A percentile compares a stretch with the other conserved stretches of the same genome.
Conservation (phyloP, 306 rosid genomes). For the Chamaecrista fasciculata region DNA sequence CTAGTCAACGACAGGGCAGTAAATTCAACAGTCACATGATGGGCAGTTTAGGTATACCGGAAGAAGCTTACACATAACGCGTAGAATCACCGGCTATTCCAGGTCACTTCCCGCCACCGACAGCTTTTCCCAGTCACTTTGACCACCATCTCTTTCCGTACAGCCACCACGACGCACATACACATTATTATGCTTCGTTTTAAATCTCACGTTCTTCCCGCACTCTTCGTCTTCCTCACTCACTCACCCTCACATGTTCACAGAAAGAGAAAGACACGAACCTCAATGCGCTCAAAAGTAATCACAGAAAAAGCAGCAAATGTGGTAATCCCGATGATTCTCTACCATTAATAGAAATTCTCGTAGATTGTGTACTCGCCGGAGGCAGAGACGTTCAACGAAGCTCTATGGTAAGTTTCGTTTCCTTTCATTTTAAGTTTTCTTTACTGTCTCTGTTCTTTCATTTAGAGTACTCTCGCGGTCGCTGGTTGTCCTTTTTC, state of each 20-base stretch:
- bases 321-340: background rate
- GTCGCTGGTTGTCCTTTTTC: background rate
- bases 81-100: conserved; percentile 33
- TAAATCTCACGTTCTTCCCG: conserved; percentile 35
- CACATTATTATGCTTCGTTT: conserved; percentile 7
- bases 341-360: background rate
- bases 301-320: background rate
- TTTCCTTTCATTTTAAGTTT: background rate
- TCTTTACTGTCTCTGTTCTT: background rate
- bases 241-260: background rate
- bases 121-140: conserved; percentile 30
- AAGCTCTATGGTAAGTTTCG: conserved; percentile 17
- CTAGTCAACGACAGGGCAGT: conserved; percentile 6
- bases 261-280: background rate
- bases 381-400: background rate
- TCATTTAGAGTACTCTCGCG: background rate
- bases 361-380: background rate
- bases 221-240: conserved; percentile 26
- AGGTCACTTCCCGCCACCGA: conserved; percentile 45
- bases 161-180: background rate
- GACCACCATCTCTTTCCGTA: background rate
- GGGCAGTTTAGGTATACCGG: conserved; percentile 35
- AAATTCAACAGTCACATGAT: conserved; percentile 8
- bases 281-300: background rate
- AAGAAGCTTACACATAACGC: conserved; percentile 19